phyloP scores from a whole-genome alignment of 139 green algal genomes.

The Chlamydomonas urium region DNA sequence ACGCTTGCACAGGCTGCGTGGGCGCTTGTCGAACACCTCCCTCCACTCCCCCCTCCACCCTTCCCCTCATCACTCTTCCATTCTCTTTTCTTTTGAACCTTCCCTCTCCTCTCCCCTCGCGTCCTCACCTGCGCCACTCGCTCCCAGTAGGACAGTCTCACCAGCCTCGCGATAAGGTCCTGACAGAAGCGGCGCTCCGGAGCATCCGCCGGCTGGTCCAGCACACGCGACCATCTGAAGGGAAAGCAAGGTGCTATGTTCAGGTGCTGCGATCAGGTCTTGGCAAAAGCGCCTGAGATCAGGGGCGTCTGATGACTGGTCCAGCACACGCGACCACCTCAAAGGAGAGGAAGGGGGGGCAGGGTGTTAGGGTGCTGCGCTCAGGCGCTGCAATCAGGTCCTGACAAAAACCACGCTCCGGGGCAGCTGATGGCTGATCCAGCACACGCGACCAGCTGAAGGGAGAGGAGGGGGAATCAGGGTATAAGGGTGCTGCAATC shows the following conservation, averaged over 20 bases:
- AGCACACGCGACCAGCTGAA: too few relatives aligned
- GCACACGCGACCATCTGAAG: constrained; percentile 41
- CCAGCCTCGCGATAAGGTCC: constrained; percentile 55
- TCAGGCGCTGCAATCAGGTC: too few relatives aligned
- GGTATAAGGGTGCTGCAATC: too few relatives aligned
- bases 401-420: too few relatives aligned
- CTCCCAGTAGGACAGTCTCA: constrained; percentile 65
- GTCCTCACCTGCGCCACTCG: constrained; percentile 16
- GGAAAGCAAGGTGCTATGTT: background rate
- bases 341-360: too few relatives aligned
- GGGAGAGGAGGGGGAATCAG: too few relatives aligned
- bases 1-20: too few relatives aligned
- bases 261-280: too few relatives aligned
- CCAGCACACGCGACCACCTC: background rate
- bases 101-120: background rate
- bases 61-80: background rate
- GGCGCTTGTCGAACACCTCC: too few relatives aligned
- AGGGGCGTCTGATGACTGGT: background rate
- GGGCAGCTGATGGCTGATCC: too few relatives aligned
- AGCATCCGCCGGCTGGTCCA: constrained; percentile 56
- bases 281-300: constrained; percentile 5
- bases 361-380: too few relatives aligned
- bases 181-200: constrained; percentile 66
- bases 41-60: background rate
- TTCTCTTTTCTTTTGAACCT: background rate